phyloP scores from a whole-genome alignment of 257 asterid genomes.

The Sherardia arvensis region DNA sequence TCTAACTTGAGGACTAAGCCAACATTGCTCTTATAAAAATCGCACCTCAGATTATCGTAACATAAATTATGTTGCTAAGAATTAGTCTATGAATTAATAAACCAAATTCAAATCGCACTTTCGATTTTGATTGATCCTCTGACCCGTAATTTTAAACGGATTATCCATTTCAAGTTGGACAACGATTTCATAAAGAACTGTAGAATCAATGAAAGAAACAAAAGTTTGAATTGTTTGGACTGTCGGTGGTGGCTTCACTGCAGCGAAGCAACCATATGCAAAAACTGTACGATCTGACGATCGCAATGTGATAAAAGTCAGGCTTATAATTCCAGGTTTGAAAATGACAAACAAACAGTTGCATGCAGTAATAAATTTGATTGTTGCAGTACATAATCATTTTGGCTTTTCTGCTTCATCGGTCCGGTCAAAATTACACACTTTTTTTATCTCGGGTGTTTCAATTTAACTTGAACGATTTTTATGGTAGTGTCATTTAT shows the following conservation, averaged over 20 bases:
- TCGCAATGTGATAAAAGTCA: background rate
- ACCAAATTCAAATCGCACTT: background rate
- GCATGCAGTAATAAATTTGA: no score
- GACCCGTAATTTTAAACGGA: background rate
- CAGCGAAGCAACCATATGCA: background rate
- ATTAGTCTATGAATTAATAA: background rate
- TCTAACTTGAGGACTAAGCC: background rate
- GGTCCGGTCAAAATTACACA: no score
- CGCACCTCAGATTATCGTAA: no score
- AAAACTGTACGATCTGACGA: background rate
- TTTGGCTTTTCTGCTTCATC: no score
- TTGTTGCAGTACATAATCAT: no score
- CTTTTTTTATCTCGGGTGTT: no score
- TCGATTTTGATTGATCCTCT: background rate
- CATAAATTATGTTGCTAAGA: background rate
- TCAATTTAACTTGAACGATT: no score
- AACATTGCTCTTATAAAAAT: background rate
- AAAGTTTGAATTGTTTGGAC: background rate
- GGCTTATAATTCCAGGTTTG: background rate
- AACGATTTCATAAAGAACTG: background rate
- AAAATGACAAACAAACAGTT: background rate
- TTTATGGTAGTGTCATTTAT: no score
- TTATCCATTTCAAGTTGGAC: background rate
- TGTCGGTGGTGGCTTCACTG: background rate
- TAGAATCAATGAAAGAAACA: no score